Evolutionary conservation across 192 early-diverging fungal species (phyloP), one percentile per base, ranked within the genome.

Genomic region (Dissophora ornata): DNA sequence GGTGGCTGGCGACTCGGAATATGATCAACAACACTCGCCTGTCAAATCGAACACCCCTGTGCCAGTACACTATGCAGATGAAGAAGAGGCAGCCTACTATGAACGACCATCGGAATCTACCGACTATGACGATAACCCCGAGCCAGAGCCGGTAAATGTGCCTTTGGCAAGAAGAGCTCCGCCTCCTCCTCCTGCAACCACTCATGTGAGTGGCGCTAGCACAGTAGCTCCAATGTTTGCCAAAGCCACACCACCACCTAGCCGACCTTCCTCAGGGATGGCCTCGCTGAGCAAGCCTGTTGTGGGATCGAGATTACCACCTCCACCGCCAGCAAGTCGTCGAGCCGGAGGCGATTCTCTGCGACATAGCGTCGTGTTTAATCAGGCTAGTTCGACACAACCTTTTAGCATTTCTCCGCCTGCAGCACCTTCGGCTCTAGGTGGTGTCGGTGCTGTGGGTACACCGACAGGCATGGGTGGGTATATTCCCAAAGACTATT

Each of bases 401-500:
- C n/a, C 13, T 40, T 10, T 51, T 67, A 53, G 65, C 47, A 29
- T 51, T 25, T 44, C 40, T 49, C 69, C 71, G 50, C 62, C 44
- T 40, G 56, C 41, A 65, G 77, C 70, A 60, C 52, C 56, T 32
- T 70, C 65, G 25, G 44, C 69, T 34, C 71, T 69, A 57, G 54
- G 54, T 12, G n/a, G 73, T 65, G 16, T 45, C 79, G 32, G 62
- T 64, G 24, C 55, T 82, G 16, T 41, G 69, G 12, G 60, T 79
- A 2, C 59, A 79, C 2, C 44, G 62, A 12, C 49, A 80, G 22
- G 60, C 70, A 54, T 70, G 77, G 10, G 78, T 71, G 62, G 79
- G 2, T 82, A 82, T 69, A 74, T 82, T 48, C 82, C 64, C 28
- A 77, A 79, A 42, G 73, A 70, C 41, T 79, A 67, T 47, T 69